Percentiles rank a stretch among this genome's conserved stretches.
phyloP scores from a whole-genome alignment of 2,329 filamentous ascomycete genomes.

The Ophioceras dolichostomum region DNA sequence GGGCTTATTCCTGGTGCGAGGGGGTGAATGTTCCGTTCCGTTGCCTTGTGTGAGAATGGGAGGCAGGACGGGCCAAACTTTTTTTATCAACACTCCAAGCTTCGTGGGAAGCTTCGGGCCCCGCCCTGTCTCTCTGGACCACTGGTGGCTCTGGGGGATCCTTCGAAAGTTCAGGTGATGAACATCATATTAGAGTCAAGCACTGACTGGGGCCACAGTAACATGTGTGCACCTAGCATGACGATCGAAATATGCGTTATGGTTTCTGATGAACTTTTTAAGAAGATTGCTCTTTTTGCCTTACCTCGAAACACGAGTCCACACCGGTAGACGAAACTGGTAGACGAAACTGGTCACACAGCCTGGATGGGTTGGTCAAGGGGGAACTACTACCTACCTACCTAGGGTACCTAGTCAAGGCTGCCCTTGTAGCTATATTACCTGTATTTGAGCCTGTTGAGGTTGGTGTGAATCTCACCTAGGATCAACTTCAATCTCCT shows the following conservation, averaged over 20 bases:
- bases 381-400: too few species aligned
- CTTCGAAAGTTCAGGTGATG: slow-evolving; percentile 68
- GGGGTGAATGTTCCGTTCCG: too few species aligned
- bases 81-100: slow-evolving; percentile 14
- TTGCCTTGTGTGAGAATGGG: slow-evolving; percentile 24
- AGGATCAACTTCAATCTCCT: too few species aligned
- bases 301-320: too few species aligned
- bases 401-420: too few species aligned
- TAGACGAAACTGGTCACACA: too few species aligned
- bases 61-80: not conserved
- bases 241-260: slow-evolving; percentile 29
- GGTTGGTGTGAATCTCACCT: too few species aligned
- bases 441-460: too few species aligned
- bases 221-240: slow-evolving; percentile 13
- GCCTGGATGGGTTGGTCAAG: too few species aligned
- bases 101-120: slow-evolving; percentile 24
- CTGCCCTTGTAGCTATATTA: too few species aligned
- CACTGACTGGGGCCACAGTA: slow-evolving; percentile 54
- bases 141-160: slow-evolving; percentile 11
- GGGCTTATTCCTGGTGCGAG: slow-evolving; percentile 99
- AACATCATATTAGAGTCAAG: slow-evolving; percentile 98
- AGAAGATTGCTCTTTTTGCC: too few species aligned
- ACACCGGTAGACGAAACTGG: too few species aligned
- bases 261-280: slow-evolving; percentile 24
- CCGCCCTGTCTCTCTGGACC: slow-evolving; percentile 5